Percentiles rank a stretch among this genome's conserved stretches.
Conservation (phyloP, 768 basidiomycete species). For the Tricholomella constricta region DNA sequence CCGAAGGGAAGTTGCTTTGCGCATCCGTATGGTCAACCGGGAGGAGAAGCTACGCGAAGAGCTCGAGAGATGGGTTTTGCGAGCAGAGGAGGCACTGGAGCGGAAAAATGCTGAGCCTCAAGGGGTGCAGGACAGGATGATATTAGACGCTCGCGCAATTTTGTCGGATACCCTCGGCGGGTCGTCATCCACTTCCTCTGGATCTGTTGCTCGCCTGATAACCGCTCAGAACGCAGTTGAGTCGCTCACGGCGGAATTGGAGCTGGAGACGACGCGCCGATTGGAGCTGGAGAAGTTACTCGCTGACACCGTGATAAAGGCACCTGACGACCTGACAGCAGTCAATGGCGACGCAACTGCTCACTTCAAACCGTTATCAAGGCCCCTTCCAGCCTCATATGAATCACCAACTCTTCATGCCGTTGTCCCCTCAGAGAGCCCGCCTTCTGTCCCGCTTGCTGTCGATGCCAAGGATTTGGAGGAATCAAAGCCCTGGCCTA, state of each 20-base stretch:
- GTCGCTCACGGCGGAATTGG: conserved; percentile 57
- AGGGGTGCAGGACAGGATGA: conserved; percentile 16
- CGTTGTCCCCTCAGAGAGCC: not conserved
- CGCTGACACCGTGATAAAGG: conserved; percentile 1
- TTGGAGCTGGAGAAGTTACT: conserved; percentile 43
- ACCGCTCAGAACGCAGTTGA: conserved; percentile 51
- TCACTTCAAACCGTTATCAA: not conserved
- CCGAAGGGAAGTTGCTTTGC: conserved; percentile 65
- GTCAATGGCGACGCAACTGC: not conserved
- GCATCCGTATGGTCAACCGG: conserved; percentile 61
- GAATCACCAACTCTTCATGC: not conserved
- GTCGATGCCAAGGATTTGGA: not conserved
- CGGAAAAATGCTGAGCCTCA: conserved; percentile 23
- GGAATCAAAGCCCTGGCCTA: no score
- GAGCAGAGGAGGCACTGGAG: conserved; percentile 44
- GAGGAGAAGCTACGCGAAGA: conserved; percentile 62
- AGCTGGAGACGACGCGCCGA: conserved; percentile 53
- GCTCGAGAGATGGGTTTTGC: conserved; percentile 57
- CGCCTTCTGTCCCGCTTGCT: not conserved
- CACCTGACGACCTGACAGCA: not conserved
- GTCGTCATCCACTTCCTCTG: conserved; percentile 32
- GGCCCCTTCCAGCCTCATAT: not conserved
- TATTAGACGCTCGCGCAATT: conserved; percentile 23
- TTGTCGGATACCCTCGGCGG: conserved; percentile 27
- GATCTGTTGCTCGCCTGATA: conserved; percentile 53